Percentiles rank a stretch among this genome's conserved stretches.
Conservation (phyloP, 2,329 filamentous ascomycete species). For the Xylariaceae sp. region DNA sequence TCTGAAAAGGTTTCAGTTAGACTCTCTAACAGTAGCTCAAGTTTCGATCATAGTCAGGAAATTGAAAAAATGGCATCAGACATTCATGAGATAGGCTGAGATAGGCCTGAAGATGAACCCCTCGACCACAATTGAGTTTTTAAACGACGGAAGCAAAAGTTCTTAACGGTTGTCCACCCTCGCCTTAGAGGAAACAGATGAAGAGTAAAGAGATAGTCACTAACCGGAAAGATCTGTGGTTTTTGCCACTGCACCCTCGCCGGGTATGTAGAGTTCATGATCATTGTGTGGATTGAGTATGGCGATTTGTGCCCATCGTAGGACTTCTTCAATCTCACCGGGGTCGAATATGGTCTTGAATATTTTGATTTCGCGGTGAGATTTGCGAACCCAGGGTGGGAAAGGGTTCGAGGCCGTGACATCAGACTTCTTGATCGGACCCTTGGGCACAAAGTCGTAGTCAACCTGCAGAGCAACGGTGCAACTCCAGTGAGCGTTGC, state of each 20-base stretch:
- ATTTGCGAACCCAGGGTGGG: conserved; percentile 58
- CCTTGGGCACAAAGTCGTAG: conserved; percentile 49
- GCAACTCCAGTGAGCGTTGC: conserved; percentile 59
- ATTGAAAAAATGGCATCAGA: not conserved
- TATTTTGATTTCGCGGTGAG: conserved; percentile 40
- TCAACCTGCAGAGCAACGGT: conserved; percentile 59
- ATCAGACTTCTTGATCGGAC: conserved; percentile 40
- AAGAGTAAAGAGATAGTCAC: conserved; percentile 8
- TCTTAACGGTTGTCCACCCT: not conserved
- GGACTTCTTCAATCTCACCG: conserved; percentile 57
- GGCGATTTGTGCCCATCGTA: conserved; percentile 71
- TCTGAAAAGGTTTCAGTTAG: conserved; percentile 16
- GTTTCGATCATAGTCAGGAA: not conserved
- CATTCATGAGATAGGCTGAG: not conserved
- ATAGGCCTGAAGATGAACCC: not conserved
- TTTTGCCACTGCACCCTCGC: conserved; percentile 36
- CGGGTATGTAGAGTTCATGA: conserved; percentile 49
- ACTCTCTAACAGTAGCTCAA: not conserved
- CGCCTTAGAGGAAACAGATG: not conserved
- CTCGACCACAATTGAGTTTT: not conserved
- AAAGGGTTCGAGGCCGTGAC: conserved; percentile 50
- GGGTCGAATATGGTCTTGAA: conserved; percentile 62
- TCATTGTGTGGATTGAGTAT: conserved; percentile 61
- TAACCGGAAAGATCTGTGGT: conserved; percentile 34
- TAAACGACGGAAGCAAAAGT: not conserved